Evolutionary conservation across 768 basidiomycete genomes (phyloP).

Genomic region (Boletus tylopilopsis): DNA sequence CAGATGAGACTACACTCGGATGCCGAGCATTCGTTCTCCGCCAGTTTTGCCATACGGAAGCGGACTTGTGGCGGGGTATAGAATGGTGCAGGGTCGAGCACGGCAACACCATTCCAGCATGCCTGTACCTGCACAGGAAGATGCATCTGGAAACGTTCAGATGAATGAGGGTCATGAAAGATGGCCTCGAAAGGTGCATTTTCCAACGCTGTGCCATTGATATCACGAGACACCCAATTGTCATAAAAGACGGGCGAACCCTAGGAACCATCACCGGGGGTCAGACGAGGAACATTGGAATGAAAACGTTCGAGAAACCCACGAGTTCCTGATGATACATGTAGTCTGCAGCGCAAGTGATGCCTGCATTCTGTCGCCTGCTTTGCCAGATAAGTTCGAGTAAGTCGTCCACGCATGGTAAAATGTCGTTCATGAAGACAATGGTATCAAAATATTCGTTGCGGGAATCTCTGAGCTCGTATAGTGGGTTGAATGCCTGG

Average conservation of each 20-base stretch:
- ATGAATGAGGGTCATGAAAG: slow-evolving; percentile 79
- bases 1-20: slow-evolving; percentile 95
- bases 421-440: slow-evolving; percentile 99
- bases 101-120: slow-evolving; percentile 98
- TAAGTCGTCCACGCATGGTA: slow-evolving; percentile 96
- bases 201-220: slow-evolving; percentile 97
- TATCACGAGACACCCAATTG: slow-evolving; percentile 97
- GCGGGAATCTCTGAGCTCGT: slow-evolving; percentile 88
- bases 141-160: slow-evolving; percentile 83
- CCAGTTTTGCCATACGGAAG: slow-evolving; percentile 93
- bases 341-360: slow-evolving; percentile 97
- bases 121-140: slow-evolving; percentile 95
- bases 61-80: slow-evolving; percentile 86
- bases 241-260: slow-evolving; percentile 94
- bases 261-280: slow-evolving; percentile 27
- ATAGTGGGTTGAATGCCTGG: slow-evolving; percentile 91
- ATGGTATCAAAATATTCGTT: slow-evolving; percentile 96
- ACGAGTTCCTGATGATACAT: slow-evolving; percentile 98
- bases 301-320: slow-evolving; percentile 24
- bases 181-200: slow-evolving; percentile 95
- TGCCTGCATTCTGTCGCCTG: slow-evolving; percentile 90
- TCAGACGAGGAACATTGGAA: background rate
- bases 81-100: slow-evolving; percentile 94
- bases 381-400: slow-evolving; percentile 98
- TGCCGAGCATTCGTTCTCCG: slow-evolving; percentile 90